Conservation (phyloP, 257 asterid genomes). For the Ballota nigra region DNA sequence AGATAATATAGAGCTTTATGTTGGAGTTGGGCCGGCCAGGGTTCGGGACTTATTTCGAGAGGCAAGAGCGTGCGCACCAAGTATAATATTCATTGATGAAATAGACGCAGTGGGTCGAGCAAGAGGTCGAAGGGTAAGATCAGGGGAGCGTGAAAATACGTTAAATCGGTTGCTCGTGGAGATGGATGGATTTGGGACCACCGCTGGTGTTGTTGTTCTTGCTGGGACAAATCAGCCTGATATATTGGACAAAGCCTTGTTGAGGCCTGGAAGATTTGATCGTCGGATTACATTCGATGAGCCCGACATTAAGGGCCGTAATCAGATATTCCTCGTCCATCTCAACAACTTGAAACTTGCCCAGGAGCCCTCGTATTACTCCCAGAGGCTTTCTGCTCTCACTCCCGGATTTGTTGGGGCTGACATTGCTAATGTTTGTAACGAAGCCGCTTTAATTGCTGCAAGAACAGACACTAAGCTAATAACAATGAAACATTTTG, state of each 20-base stretch:
- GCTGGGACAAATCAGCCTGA: constrained; percentile 95
- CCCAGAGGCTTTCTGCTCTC: constrained; percentile 86
- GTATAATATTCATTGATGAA: constrained; percentile 88
- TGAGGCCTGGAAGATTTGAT: constrained; percentile 93
- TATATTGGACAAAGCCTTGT: constrained; percentile 78
- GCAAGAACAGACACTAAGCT: constrained; percentile 58
- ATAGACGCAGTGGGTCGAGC: constrained; percentile 91
- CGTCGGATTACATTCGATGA: constrained; percentile 82
- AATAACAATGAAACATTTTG: constrained; percentile 74
- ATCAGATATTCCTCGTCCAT: constrained; percentile 76
- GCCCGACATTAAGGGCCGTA: constrained; percentile 90
- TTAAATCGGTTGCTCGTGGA: constrained; percentile 91
- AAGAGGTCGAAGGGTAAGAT: constrained; percentile 71
- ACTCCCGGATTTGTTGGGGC: constrained; percentile 99
- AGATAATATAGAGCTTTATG: constrained; percentile 84
- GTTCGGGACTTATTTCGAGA: constrained; percentile 83
- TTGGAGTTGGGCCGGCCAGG: constrained; percentile 92
- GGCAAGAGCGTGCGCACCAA: constrained; percentile 87
- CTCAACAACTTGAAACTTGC: constrained; percentile 76
- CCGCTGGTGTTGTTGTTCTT: constrained; percentile 83
- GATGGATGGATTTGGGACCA: constrained; percentile 92
- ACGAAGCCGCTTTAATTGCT: constrained; percentile 93
- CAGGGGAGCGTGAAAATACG: constrained; percentile 87
- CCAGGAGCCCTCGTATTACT: constrained; percentile 60
- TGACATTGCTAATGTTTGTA: constrained; percentile 91